Base-by-base conservation (phyloP, 2,329 filamentous ascomycete genomes). In the Trichophyton benhamiae region DNA sequence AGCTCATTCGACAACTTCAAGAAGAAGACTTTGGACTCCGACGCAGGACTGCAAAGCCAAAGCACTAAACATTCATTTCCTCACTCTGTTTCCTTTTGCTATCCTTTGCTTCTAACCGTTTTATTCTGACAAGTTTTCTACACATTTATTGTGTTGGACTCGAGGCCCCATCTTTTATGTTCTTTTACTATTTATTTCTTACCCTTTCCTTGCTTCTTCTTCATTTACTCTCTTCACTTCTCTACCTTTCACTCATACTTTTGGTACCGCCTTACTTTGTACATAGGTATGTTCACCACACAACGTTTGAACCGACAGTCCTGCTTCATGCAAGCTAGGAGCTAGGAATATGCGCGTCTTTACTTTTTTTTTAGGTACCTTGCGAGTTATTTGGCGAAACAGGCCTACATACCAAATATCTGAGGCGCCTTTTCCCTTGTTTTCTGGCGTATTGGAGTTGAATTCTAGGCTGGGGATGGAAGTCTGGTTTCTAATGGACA, bases 1-100 rank as follows among this genome's bases (percentile, higher is more conserved):
- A 71, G 58, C 64, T 78, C 55, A 78, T 78, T 57, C 72, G 74
- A 61, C 74, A 77, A 66, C 65, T 78, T 36, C 76, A 77, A 62
- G 76, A 77, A 65, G 72, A 76, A 61, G 76, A 78, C 27, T 77
- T 77, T 59, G 74, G 76, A 22, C 67, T 78, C 58, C 71, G 76
- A 48, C 36, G 60, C 27, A 62, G 61, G 60, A 49, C 58, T 44
- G 33, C 22, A 36, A 30, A 22, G 36, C 30, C 55, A 38, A 58
- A 27, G 1, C 55, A n/a, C 30, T 44, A 41, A 25, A 15, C 27
- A 38, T 20, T 57, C 36, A 57, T 20, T 57, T 38, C 9, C 33
- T 38, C 8, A 9, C 15, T 36, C 25, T 22, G 15, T 27, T 27
- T 27, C 13, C 9, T 33, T 55, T 15, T 33, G 3, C 11, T 25